Base-by-base conservation (phyloP, 176 grass and related monocot species). In the Triticum urartu region DNA sequence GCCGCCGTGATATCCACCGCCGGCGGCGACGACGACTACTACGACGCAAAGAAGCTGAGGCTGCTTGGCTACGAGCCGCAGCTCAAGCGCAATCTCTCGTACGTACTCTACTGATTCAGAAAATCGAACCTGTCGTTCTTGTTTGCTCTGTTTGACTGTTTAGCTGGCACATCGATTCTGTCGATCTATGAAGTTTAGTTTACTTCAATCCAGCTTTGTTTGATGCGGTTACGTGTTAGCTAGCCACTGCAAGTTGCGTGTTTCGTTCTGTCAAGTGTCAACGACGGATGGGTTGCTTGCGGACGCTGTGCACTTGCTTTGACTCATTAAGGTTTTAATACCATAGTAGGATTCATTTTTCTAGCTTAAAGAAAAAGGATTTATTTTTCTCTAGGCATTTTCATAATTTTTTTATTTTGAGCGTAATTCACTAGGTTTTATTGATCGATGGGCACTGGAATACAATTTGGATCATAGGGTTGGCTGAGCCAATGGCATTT, bases 71-170 rank as follows among this genome's bases (percentile, higher is more conserved):
- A 96, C 94, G 83, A 93, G 83, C 94, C 82, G 74, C 91, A 92
- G 85, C 94, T 96, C 85, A 91, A 86, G 87, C 94, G 94, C 26
- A 90, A 91, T 50, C 94, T 96, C 87, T 91, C 94, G 91, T 96
- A 82, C 74, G 87, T 67, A 6, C 48, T 17, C 14, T 1, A 12
- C 70, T 64, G 13, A 24, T 43, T 22, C n/a, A 25, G 58, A 50
- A 50, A 52, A 30, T 30, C 74, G 1, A 39, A 20, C 32, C 5
- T 38, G 5, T 5, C 48, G 48, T 17, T 52, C 48, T 56, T 35
- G 3, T 42, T 35, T 3, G 9, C 40, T 66, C 30, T 22, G 34
- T 20, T 36, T 67, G 11, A 9, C 10, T 47, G 21, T 20, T 36
- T 67, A 15, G 13, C 10, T 47, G 21, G 32, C 52, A 79, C 20